Percentiles rank a stretch among this genome's conserved stretches.
These are phyloP conservation scores for Spinacia oleracea DNA, from an alignment of 179 eudicot species.

Conservation along the genomic window DNA sequence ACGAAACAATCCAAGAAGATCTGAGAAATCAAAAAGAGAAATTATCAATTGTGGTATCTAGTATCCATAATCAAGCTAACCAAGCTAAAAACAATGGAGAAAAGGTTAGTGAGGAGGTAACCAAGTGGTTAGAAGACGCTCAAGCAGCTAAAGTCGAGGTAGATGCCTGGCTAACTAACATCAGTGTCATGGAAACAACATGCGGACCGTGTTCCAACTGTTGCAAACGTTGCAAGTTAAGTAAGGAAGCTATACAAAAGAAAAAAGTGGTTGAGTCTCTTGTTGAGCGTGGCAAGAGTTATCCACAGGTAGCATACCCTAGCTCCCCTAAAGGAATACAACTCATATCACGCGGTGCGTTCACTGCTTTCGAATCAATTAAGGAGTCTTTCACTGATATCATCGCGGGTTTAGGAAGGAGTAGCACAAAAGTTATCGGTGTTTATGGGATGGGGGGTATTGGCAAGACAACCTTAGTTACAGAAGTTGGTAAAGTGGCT, in stretches of 20 bases:
- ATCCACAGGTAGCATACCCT: neutral
- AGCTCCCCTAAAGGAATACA: neutral
- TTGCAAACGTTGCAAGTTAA: neutral
- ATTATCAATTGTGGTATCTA: neutral
- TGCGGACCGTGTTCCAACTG: neutral
- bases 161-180: neutral
- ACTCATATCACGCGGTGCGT: neutral
- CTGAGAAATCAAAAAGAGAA: neutral
- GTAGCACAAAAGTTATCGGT: neutral
- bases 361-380: neutral
- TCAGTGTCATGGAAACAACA: neutral
- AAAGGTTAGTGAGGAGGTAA: neutral
- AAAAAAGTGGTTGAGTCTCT: neutral
- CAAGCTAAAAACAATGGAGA: neutral
- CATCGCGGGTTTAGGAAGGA: neutral
- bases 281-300: neutral
- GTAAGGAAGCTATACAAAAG: neutral
- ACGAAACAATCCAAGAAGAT: neutral
- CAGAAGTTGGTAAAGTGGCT: neutral
- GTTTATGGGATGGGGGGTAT: conserved; percentile 21
- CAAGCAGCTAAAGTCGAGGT: neutral
- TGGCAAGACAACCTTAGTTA: conserved; percentile 17
- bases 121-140: neutral
- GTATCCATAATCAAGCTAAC: neutral
- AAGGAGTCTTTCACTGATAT: neutral